Evolutionary conservation across 208 protist species (phyloP).

Genomic region (Acanthamoeba divionensis): DNA sequence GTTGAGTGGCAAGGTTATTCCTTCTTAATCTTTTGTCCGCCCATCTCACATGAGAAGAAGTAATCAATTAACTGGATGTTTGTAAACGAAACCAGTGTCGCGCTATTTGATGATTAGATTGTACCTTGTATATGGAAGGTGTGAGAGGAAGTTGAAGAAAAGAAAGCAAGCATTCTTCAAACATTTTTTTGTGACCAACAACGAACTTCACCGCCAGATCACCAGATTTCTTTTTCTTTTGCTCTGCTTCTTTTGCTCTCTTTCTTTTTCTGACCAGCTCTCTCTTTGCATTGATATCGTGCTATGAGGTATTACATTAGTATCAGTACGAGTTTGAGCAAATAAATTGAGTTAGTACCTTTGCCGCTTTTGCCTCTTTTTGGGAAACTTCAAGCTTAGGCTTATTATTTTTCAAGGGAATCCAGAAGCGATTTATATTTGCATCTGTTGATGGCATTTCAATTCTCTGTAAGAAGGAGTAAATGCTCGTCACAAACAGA

Average conservation of each 20-base stretch:
- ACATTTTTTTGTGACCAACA: background rate
- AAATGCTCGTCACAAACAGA: background rate
- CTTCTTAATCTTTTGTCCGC: too few species aligned
- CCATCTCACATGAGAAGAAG: too few species aligned
- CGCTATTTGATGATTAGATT: too few species aligned
- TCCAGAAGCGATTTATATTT: background rate
- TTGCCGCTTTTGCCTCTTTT: background rate
- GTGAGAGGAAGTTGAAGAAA: conserved; percentile 4
- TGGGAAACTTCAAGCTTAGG: background rate
- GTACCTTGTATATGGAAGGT: conserved; percentile 1
- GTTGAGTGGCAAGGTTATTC: background rate
- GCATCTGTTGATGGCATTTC: background rate
- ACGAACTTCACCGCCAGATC: background rate
- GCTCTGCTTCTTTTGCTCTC: background rate
- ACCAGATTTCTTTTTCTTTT: background rate
- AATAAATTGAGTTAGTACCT: background rate
- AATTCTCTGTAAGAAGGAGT: conserved; percentile 21
- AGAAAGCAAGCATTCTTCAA: background rate
- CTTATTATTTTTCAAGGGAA: background rate
- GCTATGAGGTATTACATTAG: background rate
- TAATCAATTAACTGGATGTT: too few species aligned
- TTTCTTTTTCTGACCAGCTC: background rate
- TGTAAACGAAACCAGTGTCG: too few species aligned
- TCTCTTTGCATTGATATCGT: background rate
- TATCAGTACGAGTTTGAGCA: background rate